Conservation (phyloP, 1,139 yeast genomes). For the Candida albicans region DNA sequence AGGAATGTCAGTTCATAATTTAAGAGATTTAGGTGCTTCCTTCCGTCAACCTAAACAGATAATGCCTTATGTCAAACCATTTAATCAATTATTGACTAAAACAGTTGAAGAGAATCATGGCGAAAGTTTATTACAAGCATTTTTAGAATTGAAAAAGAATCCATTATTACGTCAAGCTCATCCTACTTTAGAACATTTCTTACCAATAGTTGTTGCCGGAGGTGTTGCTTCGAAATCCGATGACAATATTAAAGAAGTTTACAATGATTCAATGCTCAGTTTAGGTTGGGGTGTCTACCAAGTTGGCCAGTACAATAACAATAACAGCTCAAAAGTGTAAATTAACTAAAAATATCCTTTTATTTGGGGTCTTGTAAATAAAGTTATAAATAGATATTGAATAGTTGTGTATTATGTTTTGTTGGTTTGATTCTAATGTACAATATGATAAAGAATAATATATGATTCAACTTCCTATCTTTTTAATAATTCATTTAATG, state of each 20-base stretch:
- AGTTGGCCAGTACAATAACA: slow-evolving; percentile 26
- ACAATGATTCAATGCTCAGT: slow-evolving; percentile 43
- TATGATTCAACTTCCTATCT: slow-evolving; percentile 7
- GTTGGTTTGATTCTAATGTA: background rate
- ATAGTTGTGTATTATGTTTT: too few relatives aligned
- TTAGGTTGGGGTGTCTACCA: slow-evolving; percentile 72
- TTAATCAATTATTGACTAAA: slow-evolving; percentile 44
- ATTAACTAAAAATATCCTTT: background rate
- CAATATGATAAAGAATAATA: background rate
- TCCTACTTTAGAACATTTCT: slow-evolving; percentile 73
- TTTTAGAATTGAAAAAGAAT: slow-evolving; percentile 16
- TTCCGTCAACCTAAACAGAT: slow-evolving; percentile 21
- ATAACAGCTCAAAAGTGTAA: slow-evolving; percentile 1
- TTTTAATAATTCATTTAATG: slow-evolving; percentile 42
- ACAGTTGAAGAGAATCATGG: slow-evolving; percentile 23
- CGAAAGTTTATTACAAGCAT: slow-evolving; percentile 13
- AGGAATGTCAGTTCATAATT: slow-evolving; percentile 80
- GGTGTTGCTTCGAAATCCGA: slow-evolving; percentile 48
- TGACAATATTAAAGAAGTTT: slow-evolving; percentile 45
- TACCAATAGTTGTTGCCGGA: slow-evolving; percentile 67
- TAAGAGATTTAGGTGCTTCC: slow-evolving; percentile 48
- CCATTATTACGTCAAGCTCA: slow-evolving; percentile 55
- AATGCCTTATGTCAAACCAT: slow-evolving; percentile 51
- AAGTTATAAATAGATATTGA: background rate
- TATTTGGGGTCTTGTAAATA: background rate